These are phyloP conservation scores for Talaromyces ruber DNA, from an alignment of 495 filamentous ascomycete genomes.

Conservation along the genomic window DNA sequence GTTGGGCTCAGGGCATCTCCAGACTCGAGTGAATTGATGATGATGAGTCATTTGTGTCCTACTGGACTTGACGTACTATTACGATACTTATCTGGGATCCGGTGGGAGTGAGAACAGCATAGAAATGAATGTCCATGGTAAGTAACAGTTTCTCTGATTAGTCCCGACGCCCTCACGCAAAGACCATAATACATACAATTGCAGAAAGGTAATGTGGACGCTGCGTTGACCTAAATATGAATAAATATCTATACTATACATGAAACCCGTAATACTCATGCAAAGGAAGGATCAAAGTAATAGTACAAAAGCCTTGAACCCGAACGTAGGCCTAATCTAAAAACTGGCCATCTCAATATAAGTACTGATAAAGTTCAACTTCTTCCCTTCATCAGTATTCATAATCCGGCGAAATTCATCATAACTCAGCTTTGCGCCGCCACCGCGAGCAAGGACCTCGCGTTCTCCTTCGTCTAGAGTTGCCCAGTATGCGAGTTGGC, in stretches of 20 bases:
- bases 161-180: not conserved
- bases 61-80: too few species aligned
- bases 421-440: conserved; percentile 62
- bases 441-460: conserved; percentile 61
- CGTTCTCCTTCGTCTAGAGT: conserved; percentile 51
- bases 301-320: not conserved
- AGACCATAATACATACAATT: not conserved
- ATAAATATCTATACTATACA: not conserved
- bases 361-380: conserved; percentile 66
- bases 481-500: conserved; percentile 42
- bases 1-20: too few species aligned
- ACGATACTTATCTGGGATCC: too few species aligned
- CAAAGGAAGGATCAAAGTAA: not conserved
- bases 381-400: conserved; percentile 49
- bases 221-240: not conserved
- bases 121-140: not conserved
- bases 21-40: too few species aligned
- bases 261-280: not conserved
- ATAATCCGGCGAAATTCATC: conserved; percentile 68
- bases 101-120: too few species aligned
- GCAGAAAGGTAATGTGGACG: not conserved
- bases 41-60: too few species aligned
- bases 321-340: conserved; percentile 12
- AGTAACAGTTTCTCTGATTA: not conserved
- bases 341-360: conserved; percentile 80